A percentile compares a stretch with the other conserved stretches of the same genome.
These are phyloP conservation scores for Lepidopterella palustris DNA, from an alignment of 495 filamentous ascomycete species.

Conservation along the genomic window DNA sequence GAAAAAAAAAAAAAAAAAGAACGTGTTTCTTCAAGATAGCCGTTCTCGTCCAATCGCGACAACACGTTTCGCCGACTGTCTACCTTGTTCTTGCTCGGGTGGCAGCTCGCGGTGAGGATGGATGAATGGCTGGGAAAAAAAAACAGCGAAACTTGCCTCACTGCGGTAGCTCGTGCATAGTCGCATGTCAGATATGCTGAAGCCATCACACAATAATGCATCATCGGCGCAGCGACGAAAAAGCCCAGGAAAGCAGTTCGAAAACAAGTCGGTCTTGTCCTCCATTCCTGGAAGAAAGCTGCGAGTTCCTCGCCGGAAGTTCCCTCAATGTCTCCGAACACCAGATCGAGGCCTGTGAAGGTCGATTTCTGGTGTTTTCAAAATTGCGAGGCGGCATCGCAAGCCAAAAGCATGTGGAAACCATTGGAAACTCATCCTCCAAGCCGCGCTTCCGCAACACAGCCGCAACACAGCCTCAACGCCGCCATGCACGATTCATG, in stretches of 20 bases:
- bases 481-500: neutral
- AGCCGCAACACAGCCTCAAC: constrained; percentile 1
- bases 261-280: neutral
- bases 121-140: too few relatives aligned
- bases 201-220: too few relatives aligned
- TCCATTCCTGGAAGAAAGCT: neutral
- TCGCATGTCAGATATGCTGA: neutral
- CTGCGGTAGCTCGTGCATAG: neutral
- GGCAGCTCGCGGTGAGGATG: too few relatives aligned
- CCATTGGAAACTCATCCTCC: neutral
- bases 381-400: neutral
- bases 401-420: neutral
- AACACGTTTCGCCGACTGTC: neutral
- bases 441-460: neutral
- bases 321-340: neutral
- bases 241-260: neutral
- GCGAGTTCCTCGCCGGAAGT: neutral
- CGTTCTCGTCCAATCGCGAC: too few relatives aligned
- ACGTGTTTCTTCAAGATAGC: too few relatives aligned
- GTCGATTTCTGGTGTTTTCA: neutral
- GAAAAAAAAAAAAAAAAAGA: too few relatives aligned
- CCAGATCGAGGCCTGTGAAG: neutral
- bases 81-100: too few relatives aligned
- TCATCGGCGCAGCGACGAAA: neutral
- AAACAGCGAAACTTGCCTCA: neutral